Percentiles rank a stretch among this genome's conserved stretches.
Evolutionary conservation across 2,329 filamentous ascomycete genomes (phyloP).

Genomic region (Hypomyces perniciosus): DNA sequence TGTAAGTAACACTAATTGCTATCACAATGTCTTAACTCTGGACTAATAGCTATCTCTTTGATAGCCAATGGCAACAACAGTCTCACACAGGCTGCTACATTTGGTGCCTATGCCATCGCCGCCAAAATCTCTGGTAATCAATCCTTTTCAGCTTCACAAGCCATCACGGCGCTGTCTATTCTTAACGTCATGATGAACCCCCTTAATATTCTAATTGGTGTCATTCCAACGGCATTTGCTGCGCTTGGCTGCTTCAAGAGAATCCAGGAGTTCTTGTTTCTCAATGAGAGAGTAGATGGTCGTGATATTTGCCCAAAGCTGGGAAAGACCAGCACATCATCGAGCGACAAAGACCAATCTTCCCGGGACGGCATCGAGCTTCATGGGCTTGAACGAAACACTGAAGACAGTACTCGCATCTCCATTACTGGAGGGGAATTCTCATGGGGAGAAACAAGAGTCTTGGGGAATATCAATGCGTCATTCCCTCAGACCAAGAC

Average conservation of each 20-base stretch:
- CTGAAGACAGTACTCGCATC: slow-evolving; percentile 10
- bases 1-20: slow-evolving; percentile 15
- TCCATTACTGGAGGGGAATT: slow-evolving; percentile 21
- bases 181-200: slow-evolving; percentile 25
- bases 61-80: slow-evolving; percentile 22
- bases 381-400: not conserved
- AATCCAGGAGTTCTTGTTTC: slow-evolving; percentile 25
- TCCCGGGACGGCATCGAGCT: slow-evolving; percentile 12
- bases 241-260: slow-evolving; percentile 26
- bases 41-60: not conserved
- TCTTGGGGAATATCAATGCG: slow-evolving; percentile 21
- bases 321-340: not conserved
- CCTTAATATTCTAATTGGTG: slow-evolving; percentile 19
- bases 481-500: slow-evolving; percentile 15
- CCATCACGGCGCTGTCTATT: slow-evolving; percentile 27
- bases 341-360: not conserved
- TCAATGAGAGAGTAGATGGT: slow-evolving; percentile 20
- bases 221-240: slow-evolving; percentile 22
- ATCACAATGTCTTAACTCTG: not conserved
- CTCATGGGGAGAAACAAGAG: slow-evolving; percentile 22
- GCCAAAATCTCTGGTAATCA: slow-evolving; percentile 20
- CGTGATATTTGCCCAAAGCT: slow-evolving; percentile 15
- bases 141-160: slow-evolving; percentile 25
- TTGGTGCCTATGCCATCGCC: slow-evolving; percentile 25
- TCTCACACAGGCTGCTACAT: slow-evolving; percentile 25